These are phyloP conservation scores for Fusarium sp. DNA, from an alignment of 2,329 filamentous ascomycete genomes.

Conservation along the genomic window DNA sequence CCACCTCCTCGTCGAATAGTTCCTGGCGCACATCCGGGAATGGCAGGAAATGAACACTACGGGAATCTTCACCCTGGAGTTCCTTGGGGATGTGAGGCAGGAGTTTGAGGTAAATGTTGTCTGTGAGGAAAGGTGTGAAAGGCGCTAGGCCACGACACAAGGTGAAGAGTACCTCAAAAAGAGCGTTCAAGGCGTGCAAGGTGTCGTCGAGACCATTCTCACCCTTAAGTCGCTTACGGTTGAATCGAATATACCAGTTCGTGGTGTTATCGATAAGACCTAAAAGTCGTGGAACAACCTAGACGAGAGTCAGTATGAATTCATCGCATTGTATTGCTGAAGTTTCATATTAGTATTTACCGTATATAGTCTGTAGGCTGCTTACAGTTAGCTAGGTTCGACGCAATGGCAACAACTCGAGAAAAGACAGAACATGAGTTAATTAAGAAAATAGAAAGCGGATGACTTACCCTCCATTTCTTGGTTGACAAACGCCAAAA, in stretches of 20 bases:
- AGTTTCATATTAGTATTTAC: not conserved
- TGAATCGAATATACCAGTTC: conserved; percentile 99
- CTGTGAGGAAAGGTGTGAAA: conserved; percentile 95
- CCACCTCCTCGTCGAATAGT: conserved; percentile 86
- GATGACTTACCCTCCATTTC: conserved; percentile 80
- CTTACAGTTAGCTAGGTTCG: not conserved
- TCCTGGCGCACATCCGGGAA: conserved; percentile 91
- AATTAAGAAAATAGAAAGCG: not conserved
- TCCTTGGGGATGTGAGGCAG: conserved; percentile 82
- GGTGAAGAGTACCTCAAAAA: conserved; percentile 93
- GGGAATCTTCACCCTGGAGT: conserved; percentile 74
- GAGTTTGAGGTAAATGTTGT: conserved; percentile 90
- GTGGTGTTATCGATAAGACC: conserved; percentile 91
- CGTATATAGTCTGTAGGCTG: conserved; percentile 63
- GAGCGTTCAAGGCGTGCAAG: conserved; percentile 87
- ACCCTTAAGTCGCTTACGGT: conserved; percentile 89
- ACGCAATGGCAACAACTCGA: not conserved
- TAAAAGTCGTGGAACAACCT: conserved; percentile 77
- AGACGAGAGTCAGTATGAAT: not conserved
- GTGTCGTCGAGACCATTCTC: conserved; percentile 89
- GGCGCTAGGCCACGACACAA: conserved; percentile 89
- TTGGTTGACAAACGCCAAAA: conserved; percentile 89
- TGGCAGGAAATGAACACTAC: conserved; percentile 90
- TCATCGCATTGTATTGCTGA: not conserved
- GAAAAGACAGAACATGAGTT: not conserved